Conservation (phyloP, 2,329 filamentous ascomycete genomes). For the Sarocladiaceae sp. region DNA sequence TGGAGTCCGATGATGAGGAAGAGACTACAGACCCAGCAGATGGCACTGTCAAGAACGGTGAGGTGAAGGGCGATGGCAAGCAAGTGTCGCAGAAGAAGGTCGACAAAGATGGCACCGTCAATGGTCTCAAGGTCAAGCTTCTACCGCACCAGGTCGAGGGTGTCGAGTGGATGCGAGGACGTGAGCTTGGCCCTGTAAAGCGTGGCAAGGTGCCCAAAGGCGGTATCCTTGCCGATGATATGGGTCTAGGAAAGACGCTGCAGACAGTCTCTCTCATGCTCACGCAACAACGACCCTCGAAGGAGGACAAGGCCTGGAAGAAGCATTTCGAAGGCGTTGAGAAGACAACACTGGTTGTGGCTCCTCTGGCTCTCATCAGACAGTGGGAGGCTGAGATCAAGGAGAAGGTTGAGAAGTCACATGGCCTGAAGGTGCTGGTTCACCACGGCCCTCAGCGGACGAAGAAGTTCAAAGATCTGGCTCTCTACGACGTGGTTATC, state of each 20-base stretch:
- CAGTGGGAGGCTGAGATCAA: constrained; percentile 96
- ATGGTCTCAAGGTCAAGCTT: constrained; percentile 81
- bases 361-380: constrained; percentile 87
- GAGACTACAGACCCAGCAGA: constrained; percentile 24
- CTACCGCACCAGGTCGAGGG: constrained; percentile 93
- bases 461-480: constrained; percentile 71
- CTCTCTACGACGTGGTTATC: constrained; percentile 88
- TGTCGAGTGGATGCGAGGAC: constrained; percentile 90
- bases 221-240: constrained; percentile 87
- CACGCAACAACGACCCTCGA: constrained; percentile 66
- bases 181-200: constrained; percentile 83
- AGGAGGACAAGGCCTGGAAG: constrained; percentile 56
- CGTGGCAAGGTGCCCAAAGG: constrained; percentile 80
- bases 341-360: constrained; percentile 85
- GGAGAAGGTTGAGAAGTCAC: constrained; percentile 67
- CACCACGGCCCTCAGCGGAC: constrained; percentile 87
- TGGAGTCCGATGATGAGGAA: constrained; percentile 65
- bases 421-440: constrained; percentile 75
- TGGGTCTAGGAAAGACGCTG: constrained; percentile 91
- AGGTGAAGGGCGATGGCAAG: constrained; percentile 19
- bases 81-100: not conserved
- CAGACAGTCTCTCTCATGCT: constrained; percentile 89
- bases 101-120: constrained; percentile 51
- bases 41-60: constrained; percentile 5
- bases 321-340: constrained; percentile 66